These are phyloP conservation scores for Xylariaceae sp. DNA, from an alignment of 2,329 filamentous ascomycete genomes.

Conservation along the genomic window DNA sequence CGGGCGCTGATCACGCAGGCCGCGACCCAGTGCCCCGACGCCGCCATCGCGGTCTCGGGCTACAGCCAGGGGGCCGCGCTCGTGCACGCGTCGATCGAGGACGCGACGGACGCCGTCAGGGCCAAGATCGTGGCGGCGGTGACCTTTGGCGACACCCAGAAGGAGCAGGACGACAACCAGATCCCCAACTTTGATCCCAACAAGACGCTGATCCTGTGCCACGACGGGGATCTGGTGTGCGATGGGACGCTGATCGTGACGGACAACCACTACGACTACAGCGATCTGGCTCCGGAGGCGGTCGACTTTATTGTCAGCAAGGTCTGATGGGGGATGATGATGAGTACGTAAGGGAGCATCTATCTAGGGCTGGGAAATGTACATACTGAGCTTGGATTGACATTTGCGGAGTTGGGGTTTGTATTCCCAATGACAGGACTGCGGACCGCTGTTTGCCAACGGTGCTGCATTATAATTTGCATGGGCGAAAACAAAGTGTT, in stretches of 20 bases:
- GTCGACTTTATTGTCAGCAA: slow-evolving; percentile 9
- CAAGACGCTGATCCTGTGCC: slow-evolving; percentile 40
- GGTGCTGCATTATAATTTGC: no score
- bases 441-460: no score
- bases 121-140: slow-evolving; percentile 34
- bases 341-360: no score
- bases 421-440: no score
- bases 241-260: slow-evolving; percentile 36
- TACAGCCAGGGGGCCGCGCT: slow-evolving; percentile 41
- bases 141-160: slow-evolving; percentile 39
- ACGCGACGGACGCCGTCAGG: slow-evolving; percentile 22
- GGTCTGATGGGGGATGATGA: no score
- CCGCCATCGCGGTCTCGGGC: slow-evolving; percentile 37
- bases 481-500: no score
- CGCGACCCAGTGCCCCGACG: slow-evolving; percentile 33
- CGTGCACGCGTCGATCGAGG: slow-evolving; percentile 34
- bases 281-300: slow-evolving; percentile 9
- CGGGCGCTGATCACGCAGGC: slow-evolving; percentile 28
- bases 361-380: no score
- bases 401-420: no score
- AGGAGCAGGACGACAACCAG: slow-evolving; percentile 26
- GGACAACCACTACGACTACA: slow-evolving; percentile 37
- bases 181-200: slow-evolving; percentile 28
- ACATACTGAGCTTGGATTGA: no score
- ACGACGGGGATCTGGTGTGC: slow-evolving; percentile 47